A percentile compares a stretch with the other conserved stretches of the same genome.
These are phyloP conservation scores for Arthroderma sp. DNA, from an alignment of 2,329 filamentous ascomycete species.

Conservation along the genomic window DNA sequence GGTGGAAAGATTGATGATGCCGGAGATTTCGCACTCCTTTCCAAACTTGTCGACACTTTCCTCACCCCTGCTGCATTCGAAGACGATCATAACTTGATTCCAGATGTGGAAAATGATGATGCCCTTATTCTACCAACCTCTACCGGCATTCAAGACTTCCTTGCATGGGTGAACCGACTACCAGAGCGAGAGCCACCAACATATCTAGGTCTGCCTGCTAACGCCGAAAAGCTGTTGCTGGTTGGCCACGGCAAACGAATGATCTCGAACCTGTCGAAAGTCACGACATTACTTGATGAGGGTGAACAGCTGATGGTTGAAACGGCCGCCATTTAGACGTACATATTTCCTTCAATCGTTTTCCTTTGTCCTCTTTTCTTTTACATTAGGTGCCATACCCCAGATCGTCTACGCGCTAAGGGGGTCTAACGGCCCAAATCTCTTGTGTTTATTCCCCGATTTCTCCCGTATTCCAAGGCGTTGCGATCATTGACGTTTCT, in stretches of 20 bases:
- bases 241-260: conserved; percentile 77
- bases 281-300: conserved; percentile 82
- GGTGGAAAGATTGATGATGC: conserved; percentile 95
- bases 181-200: conserved; percentile 94
- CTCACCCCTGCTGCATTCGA: conserved; percentile 86
- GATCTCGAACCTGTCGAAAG: conserved; percentile 70
- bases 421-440: background rate
- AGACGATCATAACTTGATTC: conserved; percentile 78
- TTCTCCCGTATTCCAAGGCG: background rate
- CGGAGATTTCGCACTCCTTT: conserved; percentile 64
- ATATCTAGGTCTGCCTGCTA: conserved; percentile 83
- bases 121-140: conserved; percentile 64
- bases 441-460: background rate
- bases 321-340: conserved; percentile 20
- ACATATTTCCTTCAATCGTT: background rate
- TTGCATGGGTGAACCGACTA: conserved; percentile 77
- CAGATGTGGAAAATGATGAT: conserved; percentile 47
- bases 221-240: conserved; percentile 89
- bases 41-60: conserved; percentile 60
- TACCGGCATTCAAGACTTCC: conserved; percentile 75
- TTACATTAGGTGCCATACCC: background rate
- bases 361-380: background rate
- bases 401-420: background rate
- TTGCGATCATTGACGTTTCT: background rate
- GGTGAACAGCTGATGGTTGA: conserved; percentile 81